Conservation (phyloP, 2,329 filamentous ascomycete genomes). For the Aspergillus ibericus region DNA sequence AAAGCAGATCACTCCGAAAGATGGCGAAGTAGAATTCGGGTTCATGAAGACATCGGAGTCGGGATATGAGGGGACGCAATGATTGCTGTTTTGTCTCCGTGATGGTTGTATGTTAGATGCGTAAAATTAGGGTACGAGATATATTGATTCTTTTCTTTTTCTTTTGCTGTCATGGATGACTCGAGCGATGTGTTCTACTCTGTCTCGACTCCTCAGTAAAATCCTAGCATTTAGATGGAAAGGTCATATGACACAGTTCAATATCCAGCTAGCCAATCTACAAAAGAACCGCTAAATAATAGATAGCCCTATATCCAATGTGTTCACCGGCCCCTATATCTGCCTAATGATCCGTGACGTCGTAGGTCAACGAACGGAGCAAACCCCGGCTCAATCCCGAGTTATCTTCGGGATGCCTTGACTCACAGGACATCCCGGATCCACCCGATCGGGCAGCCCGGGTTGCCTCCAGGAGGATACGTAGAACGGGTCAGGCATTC, state of each 20-base stretch:
- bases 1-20: conserved; percentile 62
- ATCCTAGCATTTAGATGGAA: background rate
- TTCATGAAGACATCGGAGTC: conserved; percentile 43
- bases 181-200: too few species aligned
- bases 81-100: background rate
- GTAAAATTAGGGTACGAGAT: too few species aligned
- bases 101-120: too few species aligned
- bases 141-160: too few species aligned
- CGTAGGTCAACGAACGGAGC: background rate
- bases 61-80: conserved; percentile 19
- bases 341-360: background rate
- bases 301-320: background rate
- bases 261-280: too few species aligned
- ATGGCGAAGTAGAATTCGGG: conserved; percentile 68
- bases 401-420: conserved; percentile 11
- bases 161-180: too few species aligned
- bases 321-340: background rate
- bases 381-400: conserved; percentile 7
- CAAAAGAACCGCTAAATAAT: background rate
- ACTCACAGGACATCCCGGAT: conserved; percentile 5
- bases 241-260: background rate
- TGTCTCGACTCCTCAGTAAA: background rate
- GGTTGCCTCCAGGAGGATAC: too few species aligned
- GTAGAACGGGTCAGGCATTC: too few species aligned
- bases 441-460: background rate